These are phyloP conservation scores for Theileria parva DNA, from an alignment of 169 alveolate species.

Conservation along the genomic window DNA sequence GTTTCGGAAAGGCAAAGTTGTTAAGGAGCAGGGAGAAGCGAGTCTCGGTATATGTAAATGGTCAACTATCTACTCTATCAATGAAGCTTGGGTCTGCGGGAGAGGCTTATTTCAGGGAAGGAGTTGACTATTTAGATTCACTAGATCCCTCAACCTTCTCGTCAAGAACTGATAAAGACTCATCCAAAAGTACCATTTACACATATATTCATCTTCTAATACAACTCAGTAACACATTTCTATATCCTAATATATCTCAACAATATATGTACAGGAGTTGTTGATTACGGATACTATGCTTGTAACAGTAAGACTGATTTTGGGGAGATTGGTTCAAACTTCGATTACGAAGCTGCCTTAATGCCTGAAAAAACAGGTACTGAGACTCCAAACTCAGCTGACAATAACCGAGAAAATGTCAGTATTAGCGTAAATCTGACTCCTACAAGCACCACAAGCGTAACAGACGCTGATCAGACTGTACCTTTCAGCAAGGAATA, in stretches of 20 bases:
- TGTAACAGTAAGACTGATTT: slow-evolving; percentile 34
- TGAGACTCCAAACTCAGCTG: neutral
- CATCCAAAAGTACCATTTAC: neutral
- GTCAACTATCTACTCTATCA: slow-evolving; percentile 82
- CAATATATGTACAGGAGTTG: neutral
- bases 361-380: neutral
- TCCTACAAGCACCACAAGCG: neutral
- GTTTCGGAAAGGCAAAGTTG: slow-evolving; percentile 95
- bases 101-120: slow-evolving; percentile 92
- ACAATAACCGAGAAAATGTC: neutral
- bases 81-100: slow-evolving; percentile 96
- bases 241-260: neutral
- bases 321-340: neutral
- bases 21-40: slow-evolving; percentile 89
- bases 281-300: slow-evolving; percentile 63
- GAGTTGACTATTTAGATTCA: slow-evolving; percentile 59
- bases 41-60: slow-evolving; percentile 90
- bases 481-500: slow-evolving; percentile 11
- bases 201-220: too few species aligned
- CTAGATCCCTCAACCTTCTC: slow-evolving; percentile 18
- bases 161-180: slow-evolving; percentile 14
- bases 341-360: slow-evolving; percentile 19
- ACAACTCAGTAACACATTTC: neutral
- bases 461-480: neutral
- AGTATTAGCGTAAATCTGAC: neutral